Percentiles rank a stretch among this genome's conserved stretches.
Evolutionary conservation across 495 filamentous ascomycete genomes (phyloP).

Genomic region (Opeltia flavorubescens): DNA sequence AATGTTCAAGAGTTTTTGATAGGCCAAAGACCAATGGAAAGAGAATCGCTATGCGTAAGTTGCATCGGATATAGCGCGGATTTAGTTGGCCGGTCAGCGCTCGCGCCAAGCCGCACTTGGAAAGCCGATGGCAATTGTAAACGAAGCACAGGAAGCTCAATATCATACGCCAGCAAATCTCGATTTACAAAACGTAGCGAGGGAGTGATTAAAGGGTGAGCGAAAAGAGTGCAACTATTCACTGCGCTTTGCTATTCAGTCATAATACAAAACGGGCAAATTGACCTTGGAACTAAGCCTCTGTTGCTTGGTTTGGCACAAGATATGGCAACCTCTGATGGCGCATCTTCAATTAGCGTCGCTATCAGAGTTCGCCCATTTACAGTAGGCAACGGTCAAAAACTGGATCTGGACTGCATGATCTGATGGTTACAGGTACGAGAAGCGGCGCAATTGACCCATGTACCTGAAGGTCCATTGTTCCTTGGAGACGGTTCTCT

Average conservation of each 20-base stretch:
- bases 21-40: no score
- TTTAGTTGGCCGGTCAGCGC: no score
- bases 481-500: constrained; percentile 94
- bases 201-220: not conserved
- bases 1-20: no score
- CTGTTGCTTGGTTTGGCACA: not conserved
- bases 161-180: no score
- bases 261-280: not conserved
- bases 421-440: constrained; percentile 29
- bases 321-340: constrained; percentile 37
- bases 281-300: not conserved
- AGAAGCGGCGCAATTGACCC: constrained; percentile 54
- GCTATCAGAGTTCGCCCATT: constrained; percentile 88
- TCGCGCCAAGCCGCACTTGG: no score
- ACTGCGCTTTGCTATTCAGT: not conserved
- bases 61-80: no score
- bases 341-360: constrained; percentile 56
- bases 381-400: constrained; percentile 43
- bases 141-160: no score
- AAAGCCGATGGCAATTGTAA: no score
- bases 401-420: constrained; percentile 9
- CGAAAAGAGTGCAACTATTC: not conserved
- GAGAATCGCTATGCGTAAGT: not conserved
- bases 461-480: constrained; percentile 70
- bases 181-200: no score